Conservation (phyloP, 805 yeast species). For the Nematodospora valgi region DNA sequence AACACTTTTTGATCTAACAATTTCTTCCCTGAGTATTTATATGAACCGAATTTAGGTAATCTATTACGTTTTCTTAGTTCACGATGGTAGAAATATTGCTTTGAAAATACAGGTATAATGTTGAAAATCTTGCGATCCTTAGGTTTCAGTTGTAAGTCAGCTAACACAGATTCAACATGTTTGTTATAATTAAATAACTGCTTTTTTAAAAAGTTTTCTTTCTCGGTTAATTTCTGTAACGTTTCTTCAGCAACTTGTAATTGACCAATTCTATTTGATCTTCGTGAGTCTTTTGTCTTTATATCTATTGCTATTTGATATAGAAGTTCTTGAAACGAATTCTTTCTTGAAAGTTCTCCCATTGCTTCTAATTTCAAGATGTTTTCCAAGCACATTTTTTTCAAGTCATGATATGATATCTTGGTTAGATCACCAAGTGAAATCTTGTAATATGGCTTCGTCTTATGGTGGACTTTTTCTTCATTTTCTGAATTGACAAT, state of each 20-base stretch:
- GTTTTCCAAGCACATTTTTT: slow-evolving; percentile 69
- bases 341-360: slow-evolving; percentile 60
- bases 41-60: slow-evolving; percentile 72
- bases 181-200: slow-evolving; percentile 45
- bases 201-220: slow-evolving; percentile 42
- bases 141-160: slow-evolving; percentile 42
- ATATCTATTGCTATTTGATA: slow-evolving; percentile 86
- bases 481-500: slow-evolving; percentile 46
- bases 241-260: slow-evolving; percentile 40
- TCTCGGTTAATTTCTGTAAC: slow-evolving; percentile 39
- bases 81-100: slow-evolving; percentile 72
- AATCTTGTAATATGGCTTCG: slow-evolving; percentile 42
- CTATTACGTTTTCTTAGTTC: slow-evolving; percentile 64
- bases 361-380: slow-evolving; percentile 70
- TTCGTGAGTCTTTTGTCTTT: slow-evolving; percentile 42
- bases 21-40: slow-evolving; percentile 71
- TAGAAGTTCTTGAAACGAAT: slow-evolving; percentile 73
- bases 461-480: slow-evolving; percentile 22
- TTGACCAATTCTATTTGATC: slow-evolving; percentile 40
- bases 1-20: slow-evolving; percentile 71
- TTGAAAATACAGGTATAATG: slow-evolving; percentile 57
- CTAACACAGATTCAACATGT: slow-evolving; percentile 44
- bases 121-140: slow-evolving; percentile 45
- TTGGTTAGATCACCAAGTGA: slow-evolving; percentile 49
- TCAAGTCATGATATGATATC: slow-evolving; percentile 67